A percentile compares a stretch with the other conserved stretches of the same genome.
These are phyloP conservation scores for Colletotrichum paranaense DNA, from an alignment of 2,329 filamentous ascomycete genomes.

Conservation along the genomic window DNA sequence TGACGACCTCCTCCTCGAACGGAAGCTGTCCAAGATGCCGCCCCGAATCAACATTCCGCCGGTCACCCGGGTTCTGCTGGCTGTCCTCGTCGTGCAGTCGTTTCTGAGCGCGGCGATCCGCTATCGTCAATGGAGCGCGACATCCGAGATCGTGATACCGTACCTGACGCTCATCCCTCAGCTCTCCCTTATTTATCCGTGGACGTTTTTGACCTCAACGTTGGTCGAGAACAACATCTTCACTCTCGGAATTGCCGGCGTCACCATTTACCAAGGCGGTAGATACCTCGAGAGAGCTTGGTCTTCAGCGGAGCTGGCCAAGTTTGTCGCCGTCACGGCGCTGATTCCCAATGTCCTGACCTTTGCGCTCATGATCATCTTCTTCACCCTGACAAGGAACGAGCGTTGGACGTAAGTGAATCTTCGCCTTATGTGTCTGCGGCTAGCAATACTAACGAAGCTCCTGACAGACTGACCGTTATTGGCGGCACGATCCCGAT, in stretches of 20 bases:
- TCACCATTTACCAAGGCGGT: slow-evolving; percentile 90
- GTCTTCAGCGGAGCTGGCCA: slow-evolving; percentile 91
- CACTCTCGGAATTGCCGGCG: slow-evolving; percentile 80
- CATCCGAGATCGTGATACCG: slow-evolving; percentile 78
- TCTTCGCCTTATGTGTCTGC: not conserved
- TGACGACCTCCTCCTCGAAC: slow-evolving; percentile 23
- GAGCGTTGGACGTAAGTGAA: slow-evolving; percentile 75
- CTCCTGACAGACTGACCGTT: slow-evolving; percentile 73
- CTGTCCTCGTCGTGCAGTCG: slow-evolving; percentile 80
- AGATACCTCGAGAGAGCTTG: slow-evolving; percentile 96
- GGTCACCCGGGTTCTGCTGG: slow-evolving; percentile 84
- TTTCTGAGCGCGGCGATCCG: slow-evolving; percentile 84
- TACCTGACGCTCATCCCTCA: slow-evolving; percentile 91
- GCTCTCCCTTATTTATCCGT: slow-evolving; percentile 87
- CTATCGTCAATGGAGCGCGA: slow-evolving; percentile 74
- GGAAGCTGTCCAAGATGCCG: slow-evolving; percentile 67
- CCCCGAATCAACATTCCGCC: slow-evolving; percentile 92
- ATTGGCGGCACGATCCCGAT: slow-evolving; percentile 90
- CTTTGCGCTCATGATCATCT: slow-evolving; percentile 78
- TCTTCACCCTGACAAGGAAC: slow-evolving; percentile 76
- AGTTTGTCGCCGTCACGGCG: slow-evolving; percentile 83
- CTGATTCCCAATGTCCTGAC: slow-evolving; percentile 84
- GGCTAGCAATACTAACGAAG: slow-evolving; percentile 35
- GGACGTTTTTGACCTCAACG: slow-evolving; percentile 88
- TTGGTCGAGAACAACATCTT: slow-evolving; percentile 95